Conservation (phyloP, 805 yeast genomes). For the Tetrapisispora iriomotensis region DNA sequence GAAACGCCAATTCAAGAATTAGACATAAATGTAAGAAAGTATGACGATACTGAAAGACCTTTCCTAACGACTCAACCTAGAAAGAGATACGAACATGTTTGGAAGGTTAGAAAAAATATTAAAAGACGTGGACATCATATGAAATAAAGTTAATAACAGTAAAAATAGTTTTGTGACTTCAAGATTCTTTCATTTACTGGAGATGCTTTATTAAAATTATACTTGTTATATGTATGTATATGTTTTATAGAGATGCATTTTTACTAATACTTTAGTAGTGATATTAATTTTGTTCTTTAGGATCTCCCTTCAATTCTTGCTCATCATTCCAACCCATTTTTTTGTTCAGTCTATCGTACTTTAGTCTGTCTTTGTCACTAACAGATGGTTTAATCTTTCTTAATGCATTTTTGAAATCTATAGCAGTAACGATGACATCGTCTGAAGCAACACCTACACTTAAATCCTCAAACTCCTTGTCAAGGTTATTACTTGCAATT, state of each 20-base stretch:
- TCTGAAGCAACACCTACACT: slow-evolving; percentile 25
- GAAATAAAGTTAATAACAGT: too few species aligned
- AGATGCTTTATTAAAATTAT: too few species aligned
- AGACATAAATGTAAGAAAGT: slow-evolving; percentile 12
- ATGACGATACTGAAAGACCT: slow-evolving; percentile 29
- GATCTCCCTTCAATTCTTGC: slow-evolving; percentile 21
- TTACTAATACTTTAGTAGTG: neutral
- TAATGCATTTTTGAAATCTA: slow-evolving; percentile 66
- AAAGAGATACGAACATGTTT: slow-evolving; percentile 42
- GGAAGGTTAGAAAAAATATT: slow-evolving; percentile 50
- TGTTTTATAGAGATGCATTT: slow-evolving; percentile 2
- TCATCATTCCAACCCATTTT: slow-evolving; percentile 63
- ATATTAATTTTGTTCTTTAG: neutral
- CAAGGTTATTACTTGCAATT: slow-evolving; percentile 39
- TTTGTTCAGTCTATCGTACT: slow-evolving; percentile 65
- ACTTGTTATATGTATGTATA: too few species aligned
- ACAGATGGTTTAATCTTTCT: slow-evolving; percentile 80
- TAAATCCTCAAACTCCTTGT: slow-evolving; percentile 33
- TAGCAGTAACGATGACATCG: slow-evolving; percentile 45
- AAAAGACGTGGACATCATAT: slow-evolving; percentile 35
- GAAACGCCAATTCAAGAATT: slow-evolving; percentile 56
- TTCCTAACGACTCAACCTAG: slow-evolving; percentile 33
- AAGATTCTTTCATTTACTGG: too few species aligned
- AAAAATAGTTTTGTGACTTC: too few species aligned
- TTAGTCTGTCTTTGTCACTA: slow-evolving; percentile 68